Percentiles rank a stretch among this genome's conserved stretches.
These are phyloP conservation scores for Aristolochia fimbriata DNA, from an alignment of 164 flowering plant species.

Conservation along the genomic window DNA sequence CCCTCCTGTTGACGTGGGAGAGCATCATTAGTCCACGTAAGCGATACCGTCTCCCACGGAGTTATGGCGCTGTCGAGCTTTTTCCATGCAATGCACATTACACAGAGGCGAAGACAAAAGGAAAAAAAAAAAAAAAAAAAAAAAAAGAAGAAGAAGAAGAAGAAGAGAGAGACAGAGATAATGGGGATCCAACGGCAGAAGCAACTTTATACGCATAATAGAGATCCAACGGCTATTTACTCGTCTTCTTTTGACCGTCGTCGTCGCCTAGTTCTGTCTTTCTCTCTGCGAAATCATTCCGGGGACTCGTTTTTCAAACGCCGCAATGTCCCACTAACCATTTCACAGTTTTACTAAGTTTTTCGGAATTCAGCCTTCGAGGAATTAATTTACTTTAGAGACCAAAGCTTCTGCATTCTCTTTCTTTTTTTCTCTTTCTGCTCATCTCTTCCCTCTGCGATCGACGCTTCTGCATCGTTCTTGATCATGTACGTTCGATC, in stretches of 20 bases:
- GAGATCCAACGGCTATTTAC: background rate
- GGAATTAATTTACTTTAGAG: no score
- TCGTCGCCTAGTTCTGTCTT: background rate
- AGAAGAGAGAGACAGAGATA: background rate
- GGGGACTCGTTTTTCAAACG: background rate
- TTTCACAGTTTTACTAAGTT: no score
- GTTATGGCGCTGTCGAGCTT: conserved; percentile 4
- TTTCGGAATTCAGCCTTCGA: no score
- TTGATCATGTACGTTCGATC: background rate
- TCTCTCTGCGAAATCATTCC: conserved; percentile 1
- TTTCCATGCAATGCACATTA: conserved; percentile 10
- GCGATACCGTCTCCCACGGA: background rate
- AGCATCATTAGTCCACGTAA: background rate
- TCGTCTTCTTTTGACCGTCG: background rate
- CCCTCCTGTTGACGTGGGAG: background rate
- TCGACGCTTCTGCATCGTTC: background rate
- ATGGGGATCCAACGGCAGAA: background rate
- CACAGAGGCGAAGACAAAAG: background rate
- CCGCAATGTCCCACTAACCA: background rate
- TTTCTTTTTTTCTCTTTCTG: background rate
- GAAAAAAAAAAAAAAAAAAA: background rate
- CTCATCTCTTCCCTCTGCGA: background rate
- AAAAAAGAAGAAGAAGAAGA: background rate
- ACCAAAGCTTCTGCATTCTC: background rate
- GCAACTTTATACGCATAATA: background rate